Percentiles rank a stretch among this genome's conserved stretches.
Conservation (phyloP, 805 yeast species). For the Saturnispora mendoncae region DNA sequence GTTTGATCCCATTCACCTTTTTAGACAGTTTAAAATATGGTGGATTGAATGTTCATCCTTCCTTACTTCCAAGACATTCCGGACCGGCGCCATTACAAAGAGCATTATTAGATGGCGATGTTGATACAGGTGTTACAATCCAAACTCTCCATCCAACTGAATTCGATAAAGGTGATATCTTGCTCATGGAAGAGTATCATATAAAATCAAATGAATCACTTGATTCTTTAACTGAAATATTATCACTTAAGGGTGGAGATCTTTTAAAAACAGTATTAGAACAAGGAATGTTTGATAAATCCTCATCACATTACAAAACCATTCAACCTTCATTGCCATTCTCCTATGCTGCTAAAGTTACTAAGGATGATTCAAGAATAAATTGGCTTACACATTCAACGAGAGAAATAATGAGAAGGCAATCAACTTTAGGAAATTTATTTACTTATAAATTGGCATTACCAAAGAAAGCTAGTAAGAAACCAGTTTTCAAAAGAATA, state of each 20-base stretch:
- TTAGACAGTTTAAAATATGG: conserved; percentile 43
- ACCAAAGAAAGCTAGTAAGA: conserved; percentile 20
- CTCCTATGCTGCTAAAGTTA: conserved; percentile 53
- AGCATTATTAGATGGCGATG: conserved; percentile 58
- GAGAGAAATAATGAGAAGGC: conserved; percentile 32
- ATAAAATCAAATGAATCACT: conserved; percentile 39
- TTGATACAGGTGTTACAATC: conserved; percentile 70
- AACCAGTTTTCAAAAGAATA: conserved; percentile 31
- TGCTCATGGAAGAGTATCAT: conserved; percentile 44
- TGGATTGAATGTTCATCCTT: conserved; percentile 90
- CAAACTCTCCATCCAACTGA: conserved; percentile 84
- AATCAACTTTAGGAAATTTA: conserved; percentile 49
- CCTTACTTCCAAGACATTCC: conserved; percentile 68
- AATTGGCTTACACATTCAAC: conserved; percentile 38
- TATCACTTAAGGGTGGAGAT: conserved; percentile 57
- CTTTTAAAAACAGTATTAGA: conserved; percentile 41
- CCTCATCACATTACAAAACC: conserved; percentile 11
- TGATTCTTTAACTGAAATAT: conserved; percentile 35
- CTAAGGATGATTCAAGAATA: conserved; percentile 34
- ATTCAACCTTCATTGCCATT: conserved; percentile 25
- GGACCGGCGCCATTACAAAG: conserved; percentile 90
- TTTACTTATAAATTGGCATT: conserved; percentile 35
- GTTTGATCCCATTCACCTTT: conserved; percentile 59
- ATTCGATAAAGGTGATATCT: conserved; percentile 71
- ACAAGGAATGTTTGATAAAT: conserved; percentile 24